Evolutionary conservation across 495 filamentous ascomycete species (phyloP).

Genomic region (Aspergillus olivimuriae): DNA sequence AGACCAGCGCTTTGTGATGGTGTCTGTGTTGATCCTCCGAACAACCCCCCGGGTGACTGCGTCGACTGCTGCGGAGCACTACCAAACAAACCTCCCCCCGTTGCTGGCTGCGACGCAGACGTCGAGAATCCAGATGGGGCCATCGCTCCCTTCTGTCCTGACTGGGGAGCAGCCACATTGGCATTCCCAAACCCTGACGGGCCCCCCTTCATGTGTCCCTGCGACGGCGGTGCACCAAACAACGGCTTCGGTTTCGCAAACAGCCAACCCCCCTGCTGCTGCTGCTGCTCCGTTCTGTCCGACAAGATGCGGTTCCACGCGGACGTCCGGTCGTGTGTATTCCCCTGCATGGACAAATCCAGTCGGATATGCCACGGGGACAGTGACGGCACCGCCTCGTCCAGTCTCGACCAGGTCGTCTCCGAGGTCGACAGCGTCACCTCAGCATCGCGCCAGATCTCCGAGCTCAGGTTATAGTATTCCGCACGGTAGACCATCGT

Average conservation of each 20-base stretch:
- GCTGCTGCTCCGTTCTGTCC: neutral
- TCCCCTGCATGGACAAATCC: neutral
- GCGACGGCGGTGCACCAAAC: too few relatives aligned
- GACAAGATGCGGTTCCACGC: slow-evolving; percentile 12
- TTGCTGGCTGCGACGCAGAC: neutral
- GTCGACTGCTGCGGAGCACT: neutral
- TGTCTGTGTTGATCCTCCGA: neutral
- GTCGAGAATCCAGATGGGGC: neutral
- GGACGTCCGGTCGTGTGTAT: neutral
- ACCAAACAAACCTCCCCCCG: too few relatives aligned
- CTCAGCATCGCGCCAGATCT: slow-evolving; percentile 61
- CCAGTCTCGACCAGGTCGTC: slow-evolving; percentile 54
- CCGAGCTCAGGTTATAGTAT: slow-evolving; percentile 57
- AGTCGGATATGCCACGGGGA: slow-evolving; percentile 55
- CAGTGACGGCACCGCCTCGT: slow-evolving; percentile 52
- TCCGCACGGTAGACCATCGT: slow-evolving; percentile 57
- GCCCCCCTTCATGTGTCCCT: too few relatives aligned
- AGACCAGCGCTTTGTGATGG: neutral
- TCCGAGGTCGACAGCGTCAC: slow-evolving; percentile 64
- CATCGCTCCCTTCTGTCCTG: too few relatives aligned
- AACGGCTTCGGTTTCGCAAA: neutral
- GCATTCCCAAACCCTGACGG: too few relatives aligned
- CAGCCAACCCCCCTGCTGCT: neutral
- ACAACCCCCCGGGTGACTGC: neutral
- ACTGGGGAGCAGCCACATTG: too few relatives aligned